Percentiles rank a stretch among this genome's conserved stretches.
These are phyloP conservation scores for Phycomyces nitens DNA, from an alignment of 192 early-diverging fungal genomes.

Conservation along the genomic window DNA sequence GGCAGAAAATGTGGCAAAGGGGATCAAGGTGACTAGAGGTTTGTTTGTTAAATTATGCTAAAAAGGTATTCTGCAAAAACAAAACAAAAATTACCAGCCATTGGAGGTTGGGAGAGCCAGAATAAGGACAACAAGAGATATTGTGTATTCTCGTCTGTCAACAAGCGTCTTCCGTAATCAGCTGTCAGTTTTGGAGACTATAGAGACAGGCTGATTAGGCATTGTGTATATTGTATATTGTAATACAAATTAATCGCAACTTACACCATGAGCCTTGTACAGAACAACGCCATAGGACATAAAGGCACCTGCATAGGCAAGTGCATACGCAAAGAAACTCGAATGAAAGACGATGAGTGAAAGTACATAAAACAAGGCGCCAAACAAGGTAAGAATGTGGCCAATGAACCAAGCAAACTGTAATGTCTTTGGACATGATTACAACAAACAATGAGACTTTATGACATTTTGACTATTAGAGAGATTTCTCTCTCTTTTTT, in stretches of 20 bases:
- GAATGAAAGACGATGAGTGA: conserved; percentile 42
- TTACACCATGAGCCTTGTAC: conserved; percentile 75
- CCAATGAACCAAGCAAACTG: conserved; percentile 55
- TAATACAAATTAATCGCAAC: conserved; percentile 17
- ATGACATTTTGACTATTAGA: no score
- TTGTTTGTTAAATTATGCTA: conserved; percentile 6
- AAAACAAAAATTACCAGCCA: conserved; percentile 51
- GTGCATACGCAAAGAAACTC: conserved; percentile 46
- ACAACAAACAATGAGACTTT: no score
- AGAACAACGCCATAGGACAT: conserved; percentile 74
- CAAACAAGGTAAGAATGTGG: conserved; percentile 41
- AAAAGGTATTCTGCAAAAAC: conserved; percentile 7
- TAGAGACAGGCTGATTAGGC: background rate
- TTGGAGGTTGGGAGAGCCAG: conserved; percentile 68
- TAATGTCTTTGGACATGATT: conserved; percentile 28
- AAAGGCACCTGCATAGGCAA: conserved; percentile 64
- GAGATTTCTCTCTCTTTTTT: no score
- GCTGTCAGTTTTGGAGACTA: conserved; percentile 59
- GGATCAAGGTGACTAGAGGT: conserved; percentile 66
- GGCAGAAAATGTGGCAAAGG: conserved; percentile 63
- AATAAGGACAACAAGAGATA: conserved; percentile 68
- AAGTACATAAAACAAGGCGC: conserved; percentile 37
- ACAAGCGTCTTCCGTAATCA: conserved; percentile 55
- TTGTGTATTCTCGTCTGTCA: conserved; percentile 75
- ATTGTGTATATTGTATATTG: conserved; percentile 6